Base-by-base conservation (phyloP, 108 stramenopile species). In the Fragilaria crotonensis region DNA sequence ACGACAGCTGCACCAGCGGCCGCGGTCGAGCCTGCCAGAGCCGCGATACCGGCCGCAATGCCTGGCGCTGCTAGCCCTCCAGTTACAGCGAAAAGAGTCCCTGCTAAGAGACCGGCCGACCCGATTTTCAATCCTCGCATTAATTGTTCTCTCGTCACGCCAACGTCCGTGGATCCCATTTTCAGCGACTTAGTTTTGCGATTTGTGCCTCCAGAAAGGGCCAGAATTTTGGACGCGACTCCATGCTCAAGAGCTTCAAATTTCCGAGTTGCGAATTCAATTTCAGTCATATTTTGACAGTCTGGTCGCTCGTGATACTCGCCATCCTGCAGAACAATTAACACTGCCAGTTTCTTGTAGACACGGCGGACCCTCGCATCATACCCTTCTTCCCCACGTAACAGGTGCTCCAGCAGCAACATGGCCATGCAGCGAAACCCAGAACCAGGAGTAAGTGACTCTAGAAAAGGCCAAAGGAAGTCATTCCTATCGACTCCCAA, bases 241-340 rank as follows among this genome's bases (percentile, higher is more conserved):
- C 67, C 77, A 49, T 79, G 81, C 63, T 91, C 90, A 61, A 91
- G 56, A 4, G 83, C 58, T 70, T 91, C 90, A 64, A 87, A 91
- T 54, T 85, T 87, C 19, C 90, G 77, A 18, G 86, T 77, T 0
- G 90, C 90, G 33, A 77, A 67, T 25, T 60, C 54, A 22, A 80
- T 54, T 44, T 21, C 50, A 67, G 21, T 67, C 56, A 1, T 52
- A 57, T 56, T 68, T 11, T 22, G 57, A 22, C 21, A 45, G 11
- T 7, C 28, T 18, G 25, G 4, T 25, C 41, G 20, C 30, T 31
- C 48, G 23, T 9, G 60, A 28, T 11, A 28, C 51, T 31, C 30
- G 48, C 14, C 88, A 60, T 81, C 81, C 7, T 66, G 63, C 48
- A 91, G 55, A 18, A 91, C 72, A 25, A 91, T 49, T 14, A 41